Percentiles rank a stretch among this genome's conserved stretches.
Conservation (phyloP, 305 asterid species). For the Solanum hybrid region DNA sequence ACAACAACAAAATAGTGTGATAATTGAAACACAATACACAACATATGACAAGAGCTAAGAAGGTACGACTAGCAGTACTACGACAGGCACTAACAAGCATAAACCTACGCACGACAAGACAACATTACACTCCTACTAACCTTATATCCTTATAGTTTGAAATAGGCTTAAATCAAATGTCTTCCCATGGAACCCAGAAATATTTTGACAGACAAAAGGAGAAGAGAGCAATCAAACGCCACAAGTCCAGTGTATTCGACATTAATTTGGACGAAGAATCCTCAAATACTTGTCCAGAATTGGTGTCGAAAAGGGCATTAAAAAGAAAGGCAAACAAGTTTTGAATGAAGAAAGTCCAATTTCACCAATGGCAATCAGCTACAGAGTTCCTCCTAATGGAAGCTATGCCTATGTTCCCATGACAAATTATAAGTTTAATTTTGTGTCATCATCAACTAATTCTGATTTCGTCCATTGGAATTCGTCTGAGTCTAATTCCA, state of each 20-base stretch:
- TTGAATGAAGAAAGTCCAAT: neutral
- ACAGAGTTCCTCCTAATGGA: neutral
- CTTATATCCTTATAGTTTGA: too few species aligned
- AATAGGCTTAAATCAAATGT: too few species aligned
- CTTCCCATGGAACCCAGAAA: too few species aligned
- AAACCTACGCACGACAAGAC: too few species aligned
- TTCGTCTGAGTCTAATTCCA: neutral
- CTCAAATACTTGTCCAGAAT: neutral
- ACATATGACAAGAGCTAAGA: too few species aligned
- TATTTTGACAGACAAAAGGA: slow-evolving; percentile 14
- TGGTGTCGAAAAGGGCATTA: neutral
- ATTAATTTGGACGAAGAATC: neutral
- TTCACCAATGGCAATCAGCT: neutral
- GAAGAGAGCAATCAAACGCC: neutral
- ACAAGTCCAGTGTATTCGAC: slow-evolving; percentile 14
- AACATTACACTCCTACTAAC: too few species aligned
- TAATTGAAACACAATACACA: too few species aligned
- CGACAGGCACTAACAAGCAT: too few species aligned
- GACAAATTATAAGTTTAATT: neutral
- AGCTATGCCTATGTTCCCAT: neutral
- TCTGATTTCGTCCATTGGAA: too few species aligned
- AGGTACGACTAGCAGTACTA: too few species aligned
- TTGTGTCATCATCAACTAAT: too few species aligned
- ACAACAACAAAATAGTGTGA: too few species aligned
- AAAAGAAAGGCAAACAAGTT: neutral